phyloP scores from a whole-genome alignment of 2,329 filamentous ascomycete species.

The Aspergillus japonicus region DNA sequence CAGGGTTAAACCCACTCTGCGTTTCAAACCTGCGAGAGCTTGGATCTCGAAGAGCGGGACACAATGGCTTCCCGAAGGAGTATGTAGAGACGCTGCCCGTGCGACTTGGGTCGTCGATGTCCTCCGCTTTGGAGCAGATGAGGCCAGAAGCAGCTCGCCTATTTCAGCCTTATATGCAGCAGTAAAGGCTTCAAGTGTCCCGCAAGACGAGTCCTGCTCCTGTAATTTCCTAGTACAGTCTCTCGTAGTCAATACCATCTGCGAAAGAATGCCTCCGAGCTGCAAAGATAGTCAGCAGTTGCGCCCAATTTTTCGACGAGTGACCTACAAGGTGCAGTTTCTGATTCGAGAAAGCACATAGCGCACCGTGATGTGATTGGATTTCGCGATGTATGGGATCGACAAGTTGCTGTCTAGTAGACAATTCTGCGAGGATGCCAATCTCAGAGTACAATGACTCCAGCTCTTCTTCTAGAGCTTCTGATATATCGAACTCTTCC shows the following conservation, averaged over 20 bases:
- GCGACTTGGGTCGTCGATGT: slow-evolving; percentile 28
- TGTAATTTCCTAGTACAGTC: slow-evolving; percentile 28
- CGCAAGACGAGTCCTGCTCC: slow-evolving; percentile 36
- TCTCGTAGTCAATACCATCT: slow-evolving; percentile 36
- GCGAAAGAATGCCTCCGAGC: slow-evolving; percentile 34
- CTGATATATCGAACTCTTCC: slow-evolving; percentile 18
- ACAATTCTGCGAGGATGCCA: slow-evolving; percentile 42
- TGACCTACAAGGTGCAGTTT: slow-evolving; percentile 36
- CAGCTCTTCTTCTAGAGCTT: slow-evolving; percentile 36
- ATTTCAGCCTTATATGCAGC: slow-evolving; percentile 33
- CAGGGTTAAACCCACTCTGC: slow-evolving; percentile 33
- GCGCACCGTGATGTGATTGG: slow-evolving; percentile 30
- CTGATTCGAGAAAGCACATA: slow-evolving; percentile 30
- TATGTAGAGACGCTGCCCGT: slow-evolving; percentile 20
- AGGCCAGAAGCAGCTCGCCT: slow-evolving; percentile 20
- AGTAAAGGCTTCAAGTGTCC: slow-evolving; percentile 33
- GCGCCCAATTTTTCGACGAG: not conserved
- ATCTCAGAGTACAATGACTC: slow-evolving; percentile 43
- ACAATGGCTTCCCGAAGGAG: slow-evolving; percentile 16
- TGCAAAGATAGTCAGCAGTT: slow-evolving; percentile 19
- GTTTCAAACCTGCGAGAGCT: slow-evolving; percentile 31
- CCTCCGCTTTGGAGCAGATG: slow-evolving; percentile 27
- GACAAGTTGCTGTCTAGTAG: slow-evolving; percentile 43
- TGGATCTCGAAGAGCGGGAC: slow-evolving; percentile 21
- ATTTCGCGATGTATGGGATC: slow-evolving; percentile 41